phyloP scores from a whole-genome alignment of 129 eudicot genomes.

The Erigeron canadensis region DNA sequence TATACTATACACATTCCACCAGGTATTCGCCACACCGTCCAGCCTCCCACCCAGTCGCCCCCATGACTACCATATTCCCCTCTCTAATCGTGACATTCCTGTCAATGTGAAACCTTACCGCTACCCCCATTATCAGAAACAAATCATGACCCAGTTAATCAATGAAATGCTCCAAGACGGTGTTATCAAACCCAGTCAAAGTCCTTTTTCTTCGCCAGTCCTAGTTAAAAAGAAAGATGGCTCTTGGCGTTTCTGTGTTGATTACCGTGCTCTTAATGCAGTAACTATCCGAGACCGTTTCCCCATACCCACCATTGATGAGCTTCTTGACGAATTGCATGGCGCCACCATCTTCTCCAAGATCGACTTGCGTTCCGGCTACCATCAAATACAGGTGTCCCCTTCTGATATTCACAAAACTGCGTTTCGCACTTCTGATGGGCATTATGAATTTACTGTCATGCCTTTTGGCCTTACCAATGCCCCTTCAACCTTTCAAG shows the following conservation, averaged over 20 bases:
- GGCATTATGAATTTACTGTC: no score
- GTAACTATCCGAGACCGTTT: background rate
- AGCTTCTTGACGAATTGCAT: background rate
- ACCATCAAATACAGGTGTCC: slow-evolving; percentile 1
- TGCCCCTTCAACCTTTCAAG: no score
- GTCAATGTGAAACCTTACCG: no score
- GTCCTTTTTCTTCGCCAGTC: background rate
- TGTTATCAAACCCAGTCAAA: background rate
- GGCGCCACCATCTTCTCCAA: background rate
- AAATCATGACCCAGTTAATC: no score
- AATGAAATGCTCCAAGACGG: background rate
- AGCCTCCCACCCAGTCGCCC: no score
- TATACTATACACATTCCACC: no score
- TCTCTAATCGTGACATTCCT: no score
- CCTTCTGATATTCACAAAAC: background rate
- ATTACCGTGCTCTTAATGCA: background rate
- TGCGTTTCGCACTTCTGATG: background rate
- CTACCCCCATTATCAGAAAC: no score
- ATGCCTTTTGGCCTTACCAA: no score
- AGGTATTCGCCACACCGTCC: no score
- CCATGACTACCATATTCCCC: no score
- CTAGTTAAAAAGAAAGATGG: background rate
- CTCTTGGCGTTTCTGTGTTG: background rate
- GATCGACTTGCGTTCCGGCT: background rate
- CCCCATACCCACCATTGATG: background rate